Evolutionary conservation across 306 rosid species (phyloP).

Genomic region (Cyamopsis tetragonoloba): DNA sequence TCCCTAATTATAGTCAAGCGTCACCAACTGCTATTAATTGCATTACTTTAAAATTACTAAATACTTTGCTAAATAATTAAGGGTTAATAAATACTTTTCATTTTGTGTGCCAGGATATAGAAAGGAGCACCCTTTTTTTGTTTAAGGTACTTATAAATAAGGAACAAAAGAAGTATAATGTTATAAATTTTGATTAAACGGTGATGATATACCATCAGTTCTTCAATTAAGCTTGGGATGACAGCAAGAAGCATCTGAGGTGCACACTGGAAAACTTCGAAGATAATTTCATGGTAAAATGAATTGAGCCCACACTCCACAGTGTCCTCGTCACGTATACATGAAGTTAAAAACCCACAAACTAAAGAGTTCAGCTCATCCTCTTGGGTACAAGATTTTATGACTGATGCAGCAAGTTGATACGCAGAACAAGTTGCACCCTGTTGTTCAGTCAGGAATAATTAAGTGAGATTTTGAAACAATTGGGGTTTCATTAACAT

Average conservation of each 20-base stretch:
- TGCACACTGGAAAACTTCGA: conserved; percentile 60
- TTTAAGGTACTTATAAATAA: too few species aligned
- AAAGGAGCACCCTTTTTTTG: too few species aligned
- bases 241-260: conserved; percentile 80
- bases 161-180: too few species aligned
- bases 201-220: conserved; percentile 55
- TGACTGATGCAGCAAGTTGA: conserved; percentile 63
- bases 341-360: conserved; percentile 68
- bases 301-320: conserved; percentile 62
- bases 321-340: conserved; percentile 69
- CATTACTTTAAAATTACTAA: too few species aligned
- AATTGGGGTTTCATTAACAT: neutral
- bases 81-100: too few species aligned
- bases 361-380: conserved; percentile 62
- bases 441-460: conserved; percentile 38
- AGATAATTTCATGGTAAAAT: conserved; percentile 75
- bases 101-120: too few species aligned
- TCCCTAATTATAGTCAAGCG: too few species aligned
- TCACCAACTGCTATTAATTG: too few species aligned
- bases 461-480: conserved; percentile 16
- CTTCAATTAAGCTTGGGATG: conserved; percentile 71
- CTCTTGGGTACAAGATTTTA: conserved; percentile 56
- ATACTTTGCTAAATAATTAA: too few species aligned
- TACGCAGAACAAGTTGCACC: conserved; percentile 64
- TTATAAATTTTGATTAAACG: neutral